Conservation (phyloP, 129 eudicot genomes). For the Silybum marianum region DNA sequence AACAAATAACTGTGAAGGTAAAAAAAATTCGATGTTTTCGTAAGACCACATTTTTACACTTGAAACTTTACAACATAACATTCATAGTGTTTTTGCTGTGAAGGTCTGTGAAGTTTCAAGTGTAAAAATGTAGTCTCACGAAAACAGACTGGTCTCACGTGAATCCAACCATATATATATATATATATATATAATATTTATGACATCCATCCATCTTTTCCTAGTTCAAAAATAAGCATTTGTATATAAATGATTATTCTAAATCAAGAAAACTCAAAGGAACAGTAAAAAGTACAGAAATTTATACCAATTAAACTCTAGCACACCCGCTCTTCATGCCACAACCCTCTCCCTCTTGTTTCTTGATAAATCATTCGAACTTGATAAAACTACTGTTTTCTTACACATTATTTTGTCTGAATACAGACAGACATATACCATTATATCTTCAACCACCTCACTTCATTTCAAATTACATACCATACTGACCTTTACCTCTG, state of each 20-base stretch:
- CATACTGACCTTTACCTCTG: background rate
- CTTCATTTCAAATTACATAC: background rate
- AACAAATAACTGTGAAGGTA: too few species aligned
- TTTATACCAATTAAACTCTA: background rate
- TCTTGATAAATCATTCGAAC: background rate
- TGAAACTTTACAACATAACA: too few species aligned
- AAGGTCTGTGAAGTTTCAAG: too few species aligned
- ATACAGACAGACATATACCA: background rate
- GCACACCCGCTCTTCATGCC: background rate
- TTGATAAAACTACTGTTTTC: background rate
- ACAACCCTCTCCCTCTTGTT: background rate
- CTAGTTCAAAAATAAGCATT: background rate
- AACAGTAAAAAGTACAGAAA: conserved; percentile 23
- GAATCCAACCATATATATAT: too few species aligned
- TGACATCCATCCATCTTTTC: background rate
- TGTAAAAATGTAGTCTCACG: too few species aligned
- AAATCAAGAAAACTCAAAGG: conserved; percentile 8
- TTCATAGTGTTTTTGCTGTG: too few species aligned
- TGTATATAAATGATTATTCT: background rate
- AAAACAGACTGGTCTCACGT: too few species aligned
- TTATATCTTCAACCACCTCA: background rate
- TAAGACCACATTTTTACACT: too few species aligned
- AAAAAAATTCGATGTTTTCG: too few species aligned
- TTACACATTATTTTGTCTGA: background rate
- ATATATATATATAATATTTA: too few species aligned